These are phyloP conservation scores for Monarda citriodora DNA, from an alignment of 305 asterid species.

Conservation along the genomic window DNA sequence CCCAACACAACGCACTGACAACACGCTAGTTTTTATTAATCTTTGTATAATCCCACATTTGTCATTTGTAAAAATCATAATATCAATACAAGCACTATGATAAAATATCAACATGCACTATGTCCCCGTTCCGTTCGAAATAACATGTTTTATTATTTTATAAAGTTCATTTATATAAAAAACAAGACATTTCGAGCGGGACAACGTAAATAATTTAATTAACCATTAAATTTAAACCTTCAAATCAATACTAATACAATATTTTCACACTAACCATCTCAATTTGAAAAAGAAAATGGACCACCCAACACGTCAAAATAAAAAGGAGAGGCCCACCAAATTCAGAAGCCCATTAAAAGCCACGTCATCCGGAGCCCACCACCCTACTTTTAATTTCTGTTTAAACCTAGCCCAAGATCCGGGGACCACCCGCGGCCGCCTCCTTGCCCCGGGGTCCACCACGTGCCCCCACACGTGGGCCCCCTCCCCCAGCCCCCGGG, in stretches of 20 bases:
- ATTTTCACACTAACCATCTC: constrained; percentile 4
- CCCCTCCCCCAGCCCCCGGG: constrained; percentile 3
- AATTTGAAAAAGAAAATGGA: constrained; percentile 9
- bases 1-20: too few relatives aligned
- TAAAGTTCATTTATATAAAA: too few relatives aligned
- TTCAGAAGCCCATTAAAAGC: constrained; percentile 33
- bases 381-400: constrained; percentile 18
- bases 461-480: constrained; percentile 17
- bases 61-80: not conserved
- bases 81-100: not conserved
- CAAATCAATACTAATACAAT: not conserved
- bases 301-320: constrained; percentile 17
- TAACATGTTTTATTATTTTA: too few relatives aligned
- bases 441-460: constrained; percentile 29
- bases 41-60: too few relatives aligned
- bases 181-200: too few relatives aligned
- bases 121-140: too few relatives aligned
- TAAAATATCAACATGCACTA: not conserved
- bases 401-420: constrained; percentile 23
- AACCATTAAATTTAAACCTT: too few relatives aligned
- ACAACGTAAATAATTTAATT: too few relatives aligned
- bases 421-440: constrained; percentile 47
- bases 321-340: constrained; percentile 30
- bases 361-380: constrained; percentile 35
- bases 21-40: not conserved